Conservation (phyloP, 768 basidiomycete species). For the Kondoa subrosea region DNA sequence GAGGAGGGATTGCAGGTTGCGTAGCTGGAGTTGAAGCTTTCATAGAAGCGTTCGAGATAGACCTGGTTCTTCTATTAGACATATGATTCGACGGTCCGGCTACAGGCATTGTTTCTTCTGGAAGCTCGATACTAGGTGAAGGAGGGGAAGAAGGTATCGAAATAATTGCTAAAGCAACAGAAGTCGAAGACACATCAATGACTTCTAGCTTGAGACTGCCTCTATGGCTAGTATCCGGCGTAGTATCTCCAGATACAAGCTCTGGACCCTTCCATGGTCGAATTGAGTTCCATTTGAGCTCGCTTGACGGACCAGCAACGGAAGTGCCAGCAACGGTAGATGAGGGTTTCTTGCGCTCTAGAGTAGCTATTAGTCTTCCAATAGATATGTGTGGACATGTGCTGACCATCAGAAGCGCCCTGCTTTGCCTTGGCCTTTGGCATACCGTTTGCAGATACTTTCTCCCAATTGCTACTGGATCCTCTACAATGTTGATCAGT, state of each 20-base stretch:
- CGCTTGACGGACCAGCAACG: background rate
- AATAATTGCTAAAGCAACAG: slow-evolving; percentile 13
- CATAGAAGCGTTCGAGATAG: background rate
- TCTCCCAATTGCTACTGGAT: no score
- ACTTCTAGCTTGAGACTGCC: slow-evolving; percentile 13
- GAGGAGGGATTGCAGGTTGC: slow-evolving; percentile 3
- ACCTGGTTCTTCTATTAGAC: background rate
- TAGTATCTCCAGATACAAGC: background rate
- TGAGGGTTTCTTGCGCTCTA: background rate
- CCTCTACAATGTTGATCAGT: no score
- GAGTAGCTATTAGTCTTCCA: no score
- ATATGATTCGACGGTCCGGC: background rate
- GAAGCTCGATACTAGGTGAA: slow-evolving; percentile 4
- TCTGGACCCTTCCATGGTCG: background rate
- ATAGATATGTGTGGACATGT: no score
- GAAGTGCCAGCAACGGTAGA: background rate
- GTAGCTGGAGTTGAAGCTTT: slow-evolving; percentile 1
- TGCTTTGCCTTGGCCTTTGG: no score
- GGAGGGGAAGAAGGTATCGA: background rate
- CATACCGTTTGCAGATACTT: no score
- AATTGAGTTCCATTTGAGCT: background rate
- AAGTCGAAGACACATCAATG: slow-evolving; percentile 17
- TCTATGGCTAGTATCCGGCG: background rate
- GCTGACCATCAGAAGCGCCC: no score
- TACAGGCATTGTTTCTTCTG: background rate